These are phyloP conservation scores for Quercus gilva DNA, from an alignment of 306 rosid species.

Conservation along the genomic window DNA sequence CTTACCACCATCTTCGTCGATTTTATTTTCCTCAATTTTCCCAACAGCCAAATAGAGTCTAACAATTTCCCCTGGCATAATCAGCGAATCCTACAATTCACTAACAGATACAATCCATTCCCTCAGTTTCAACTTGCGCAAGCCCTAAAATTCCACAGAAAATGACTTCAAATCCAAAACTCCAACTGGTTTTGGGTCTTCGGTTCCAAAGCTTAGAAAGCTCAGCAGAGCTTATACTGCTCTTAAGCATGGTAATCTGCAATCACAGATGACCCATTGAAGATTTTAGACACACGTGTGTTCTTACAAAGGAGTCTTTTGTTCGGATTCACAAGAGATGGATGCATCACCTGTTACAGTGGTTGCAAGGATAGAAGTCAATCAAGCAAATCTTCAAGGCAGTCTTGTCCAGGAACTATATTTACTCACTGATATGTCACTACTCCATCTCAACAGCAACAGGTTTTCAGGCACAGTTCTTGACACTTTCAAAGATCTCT, in stretches of 20 bases:
- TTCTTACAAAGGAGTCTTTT: constrained; percentile 85
- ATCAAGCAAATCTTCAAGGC: constrained; percentile 86
- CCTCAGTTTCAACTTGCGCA: no score
- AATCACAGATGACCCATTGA: constrained; percentile 72
- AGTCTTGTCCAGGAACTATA: constrained; percentile 72
- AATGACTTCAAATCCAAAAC: constrained; percentile 20
- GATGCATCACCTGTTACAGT: constrained; percentile 32
- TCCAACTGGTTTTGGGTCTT: constrained; percentile 27
- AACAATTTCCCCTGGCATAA: no score
- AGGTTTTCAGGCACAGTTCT: constrained; percentile 70
- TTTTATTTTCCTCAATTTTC: no score
- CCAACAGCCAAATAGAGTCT: no score
- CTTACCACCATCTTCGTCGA: no score
- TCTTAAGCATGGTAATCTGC: constrained; percentile 93
- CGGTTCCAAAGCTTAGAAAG: constrained; percentile 26
- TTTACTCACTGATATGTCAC: constrained; percentile 63
- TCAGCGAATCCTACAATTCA: no score
- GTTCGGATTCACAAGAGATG: constrained; percentile 44
- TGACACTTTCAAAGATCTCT: constrained; percentile 56
- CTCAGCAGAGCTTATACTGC: constrained; percentile 59
- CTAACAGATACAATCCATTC: no score
- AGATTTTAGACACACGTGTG: constrained; percentile 63
- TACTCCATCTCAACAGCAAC: constrained; percentile 82
- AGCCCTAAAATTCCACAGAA: no score
- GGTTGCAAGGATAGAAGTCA: constrained; percentile 83